phyloP scores from a whole-genome alignment of 2,329 filamentous ascomycete genomes.

The Chalara sp. region DNA sequence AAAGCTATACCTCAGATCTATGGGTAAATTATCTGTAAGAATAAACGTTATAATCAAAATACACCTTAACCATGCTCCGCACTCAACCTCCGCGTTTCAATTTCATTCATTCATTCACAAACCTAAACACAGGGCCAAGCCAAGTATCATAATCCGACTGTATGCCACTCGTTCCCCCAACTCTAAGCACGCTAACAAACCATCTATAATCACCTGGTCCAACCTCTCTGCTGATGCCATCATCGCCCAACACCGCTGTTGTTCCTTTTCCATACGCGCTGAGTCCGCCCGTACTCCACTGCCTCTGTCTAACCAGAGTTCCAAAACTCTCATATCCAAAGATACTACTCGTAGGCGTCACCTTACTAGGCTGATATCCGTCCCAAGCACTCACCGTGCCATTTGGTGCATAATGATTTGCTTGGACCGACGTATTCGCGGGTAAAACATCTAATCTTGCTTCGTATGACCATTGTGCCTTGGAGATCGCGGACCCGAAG shows the following conservation, averaged over 20 bases:
- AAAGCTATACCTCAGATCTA: too few relatives aligned
- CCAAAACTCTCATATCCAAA: background rate
- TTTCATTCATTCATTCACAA: background rate
- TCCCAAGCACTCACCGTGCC: background rate
- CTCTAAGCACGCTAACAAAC: constrained; percentile 8
- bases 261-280: background rate
- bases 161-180: constrained; percentile 4
- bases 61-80: too few relatives aligned
- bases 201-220: constrained; percentile 11
- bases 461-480: constrained; percentile 1
- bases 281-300: background rate
- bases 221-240: background rate
- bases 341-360: background rate
- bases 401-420: background rate
- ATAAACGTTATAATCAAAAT: too few relatives aligned
- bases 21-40: too few relatives aligned
- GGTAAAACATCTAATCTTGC: constrained; percentile 6
- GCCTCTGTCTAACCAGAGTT: background rate
- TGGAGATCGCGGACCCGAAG: constrained; percentile 3
- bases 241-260: background rate
- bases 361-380: background rate
- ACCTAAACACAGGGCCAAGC: constrained; percentile 7
- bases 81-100: too few relatives aligned
- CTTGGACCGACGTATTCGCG: constrained; percentile 3
- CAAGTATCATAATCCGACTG: constrained; percentile 11